Evolutionary conservation across 306 rosid species (phyloP), one percentile per base, ranked within the genome.

Genomic region (Oxytropis ochrocephala): DNA sequence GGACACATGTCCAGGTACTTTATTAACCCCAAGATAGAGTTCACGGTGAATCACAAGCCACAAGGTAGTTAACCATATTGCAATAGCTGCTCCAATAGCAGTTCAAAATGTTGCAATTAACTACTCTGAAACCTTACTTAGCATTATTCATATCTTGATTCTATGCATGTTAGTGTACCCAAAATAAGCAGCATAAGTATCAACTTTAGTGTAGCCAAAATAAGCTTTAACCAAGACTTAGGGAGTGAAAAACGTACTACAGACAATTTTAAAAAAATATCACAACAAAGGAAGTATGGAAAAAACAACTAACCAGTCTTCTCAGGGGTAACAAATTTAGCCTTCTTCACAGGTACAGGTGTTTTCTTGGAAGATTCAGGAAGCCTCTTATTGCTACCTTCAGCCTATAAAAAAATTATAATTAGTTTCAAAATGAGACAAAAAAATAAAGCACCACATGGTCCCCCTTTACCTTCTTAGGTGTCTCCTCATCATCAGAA

Each of bases 281-380:
- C 42, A 6, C 7, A 44, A 39, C 11, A 33, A 21, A 41, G 42
- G 21, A 14, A n/a, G 33, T 24, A 35, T 49, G 29, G 5, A 46
- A 42, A 63, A 61, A 33, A 72, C 32, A 43, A 77, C 88, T 78
- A 42, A 87, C 96, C 83, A 27, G 72, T 78, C 75, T 83, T 87
- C 57, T 81, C 80, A 21, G 92, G 90, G 64, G 90, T 86, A n/a
- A 83, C 66, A 19, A 89, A 62, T 76, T 87, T 89, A 13, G 90
- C 80, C 81, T 77, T 86, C 87, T 89, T 86, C 32, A 56, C 83
- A 47, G 80, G 69, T 29, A 21, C 66, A 70, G 80, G 77, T 11
- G 81, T 77, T 77, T 79, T 79, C 57, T 64, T 72, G 53, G 86
- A 32, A 62, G 86, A 61, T 16, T 83, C 85, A 11, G 57, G 41